These are phyloP conservation scores for Hymenoscyphus occultus DNA, from an alignment of 2,329 filamentous ascomycete species.

Conservation along the genomic window DNA sequence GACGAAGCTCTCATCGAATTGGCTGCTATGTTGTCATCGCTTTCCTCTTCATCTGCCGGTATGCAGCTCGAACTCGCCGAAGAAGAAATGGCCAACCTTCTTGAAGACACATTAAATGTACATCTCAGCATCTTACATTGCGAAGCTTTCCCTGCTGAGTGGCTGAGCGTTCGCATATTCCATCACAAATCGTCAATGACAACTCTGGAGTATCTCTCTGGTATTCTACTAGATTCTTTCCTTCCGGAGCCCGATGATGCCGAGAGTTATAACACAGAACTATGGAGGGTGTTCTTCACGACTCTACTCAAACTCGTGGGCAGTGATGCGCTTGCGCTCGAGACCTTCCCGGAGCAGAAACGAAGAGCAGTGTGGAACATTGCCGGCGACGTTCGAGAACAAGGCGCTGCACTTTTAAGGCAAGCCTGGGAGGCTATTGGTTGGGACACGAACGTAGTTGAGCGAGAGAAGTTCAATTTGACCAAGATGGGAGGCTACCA, in stretches of 20 bases:
- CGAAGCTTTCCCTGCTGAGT: constrained; percentile 82
- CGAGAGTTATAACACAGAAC: constrained; percentile 73
- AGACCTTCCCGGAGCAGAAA: constrained; percentile 97
- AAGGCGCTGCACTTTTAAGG: constrained; percentile 81
- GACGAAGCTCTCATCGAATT: constrained; percentile 89
- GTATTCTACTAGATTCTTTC: constrained; percentile 77
- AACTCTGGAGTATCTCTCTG: constrained; percentile 76
- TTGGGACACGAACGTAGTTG: constrained; percentile 85
- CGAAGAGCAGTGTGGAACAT: constrained; percentile 97
- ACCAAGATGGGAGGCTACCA: constrained; percentile 92
- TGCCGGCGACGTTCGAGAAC: constrained; percentile 89
- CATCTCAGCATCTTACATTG: constrained; percentile 86
- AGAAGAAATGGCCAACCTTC: constrained; percentile 69
- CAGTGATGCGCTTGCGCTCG: constrained; percentile 82
- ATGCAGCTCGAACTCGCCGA: constrained; percentile 74
- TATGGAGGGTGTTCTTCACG: constrained; percentile 93
- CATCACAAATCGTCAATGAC: constrained; percentile 88
- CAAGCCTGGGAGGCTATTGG: constrained; percentile 93
- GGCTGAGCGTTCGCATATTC: constrained; percentile 91
- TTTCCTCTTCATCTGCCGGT: constrained; percentile 70
- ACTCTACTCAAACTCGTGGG: constrained; percentile 86
- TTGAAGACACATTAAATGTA: constrained; percentile 77
- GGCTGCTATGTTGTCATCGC: constrained; percentile 78
- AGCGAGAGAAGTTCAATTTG: constrained; percentile 73
- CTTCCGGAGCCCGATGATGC: constrained; percentile 90